phyloP scores from a whole-genome alignment of 805 yeast genomes.

The Pichia gijzeniarum region DNA sequence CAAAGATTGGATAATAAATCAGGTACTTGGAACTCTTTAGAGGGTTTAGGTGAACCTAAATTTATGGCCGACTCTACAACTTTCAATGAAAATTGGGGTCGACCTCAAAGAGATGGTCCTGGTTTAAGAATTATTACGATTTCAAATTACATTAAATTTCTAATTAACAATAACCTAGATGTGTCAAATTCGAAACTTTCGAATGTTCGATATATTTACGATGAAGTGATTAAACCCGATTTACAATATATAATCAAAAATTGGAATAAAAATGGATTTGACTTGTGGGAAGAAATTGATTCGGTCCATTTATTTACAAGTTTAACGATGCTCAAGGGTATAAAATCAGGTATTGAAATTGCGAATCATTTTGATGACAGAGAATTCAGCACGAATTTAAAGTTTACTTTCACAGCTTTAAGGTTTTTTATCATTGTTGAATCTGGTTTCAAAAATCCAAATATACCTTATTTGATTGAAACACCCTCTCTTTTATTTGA shows the following conservation, averaged over 20 bases:
- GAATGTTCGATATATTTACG: slow-evolving; percentile 36
- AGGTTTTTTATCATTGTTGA: slow-evolving; percentile 34
- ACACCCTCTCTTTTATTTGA: slow-evolving; percentile 43
- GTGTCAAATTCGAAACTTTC: slow-evolving; percentile 26
- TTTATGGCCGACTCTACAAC: slow-evolving; percentile 60
- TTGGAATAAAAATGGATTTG: slow-evolving; percentile 71
- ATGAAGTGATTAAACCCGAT: slow-evolving; percentile 59
- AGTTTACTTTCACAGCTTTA: slow-evolving; percentile 30
- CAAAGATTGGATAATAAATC: slow-evolving; percentile 67
- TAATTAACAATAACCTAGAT: slow-evolving; percentile 28
- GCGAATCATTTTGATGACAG: slow-evolving; percentile 29
- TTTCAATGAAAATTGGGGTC: slow-evolving; percentile 73
- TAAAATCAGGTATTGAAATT: slow-evolving; percentile 47
- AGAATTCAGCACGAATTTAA: slow-evolving; percentile 28
- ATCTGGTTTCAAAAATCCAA: slow-evolving; percentile 36
- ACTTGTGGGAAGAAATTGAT: slow-evolving; percentile 86
- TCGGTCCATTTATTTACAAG: slow-evolving; percentile 77
- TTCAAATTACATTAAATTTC: slow-evolving; percentile 43
- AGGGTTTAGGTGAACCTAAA: slow-evolving; percentile 87
- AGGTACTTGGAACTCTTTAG: slow-evolving; percentile 48
- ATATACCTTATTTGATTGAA: slow-evolving; percentile 58
- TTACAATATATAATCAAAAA: slow-evolving; percentile 51
- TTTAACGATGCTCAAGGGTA: slow-evolving; percentile 64
- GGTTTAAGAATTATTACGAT: slow-evolving; percentile 70
- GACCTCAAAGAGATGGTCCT: slow-evolving; percentile 96